Base-by-base conservation (phyloP, 2,329 filamentous ascomycete species). In the Hypoxylon sp. region DNA sequence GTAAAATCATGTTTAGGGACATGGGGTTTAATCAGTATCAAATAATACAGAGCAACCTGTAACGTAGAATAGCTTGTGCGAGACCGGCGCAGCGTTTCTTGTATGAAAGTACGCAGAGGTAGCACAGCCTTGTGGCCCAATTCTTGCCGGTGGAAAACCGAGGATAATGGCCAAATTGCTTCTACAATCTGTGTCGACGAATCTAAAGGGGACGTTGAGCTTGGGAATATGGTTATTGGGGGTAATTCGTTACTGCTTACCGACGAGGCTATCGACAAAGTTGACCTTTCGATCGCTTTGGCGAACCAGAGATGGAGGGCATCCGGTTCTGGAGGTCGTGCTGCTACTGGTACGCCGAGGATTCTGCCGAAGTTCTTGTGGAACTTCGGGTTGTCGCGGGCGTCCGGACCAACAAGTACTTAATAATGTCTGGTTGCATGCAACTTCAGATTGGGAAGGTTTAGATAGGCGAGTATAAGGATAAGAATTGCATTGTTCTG, bases 131-230 rank as follows among this genome's bases (percentile, higher is more conserved):
- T 93, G 78, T 87, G 87, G 66, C 89, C 90, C 71, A 88, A 84
- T 78, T 95, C 92, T 75, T 86, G 90, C 75, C 91, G 90, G 80
- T 92, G 92, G 64, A 92, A 88, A 37, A 91, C 89, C 66, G 93
- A 94, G 60, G 95, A 97, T 47, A 95, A 86, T 50, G 96, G 94
- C 96, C 96, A 99, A 77, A 99, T 97, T 59, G 92, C 93, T 84
- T 98, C 94, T 54, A 99, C 94, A 80, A 98, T 97, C 81, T 97
- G 94, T 60, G 96, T 96, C 59, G 96, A 96, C 75, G 95, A 97
- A 89, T 98, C 95, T 98, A 78, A 74, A 76, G 70, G 61, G 54
- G 26, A 63, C 65, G 72, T 81, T 82, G 75, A 82, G 80, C 76
- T 69, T 59, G 70, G 64, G 75, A 44, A 42, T 37, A 71, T 29